These are phyloP conservation scores for Scutellaria baicalensis DNA, from an alignment of 257 asterid species.

Conservation along the genomic window DNA sequence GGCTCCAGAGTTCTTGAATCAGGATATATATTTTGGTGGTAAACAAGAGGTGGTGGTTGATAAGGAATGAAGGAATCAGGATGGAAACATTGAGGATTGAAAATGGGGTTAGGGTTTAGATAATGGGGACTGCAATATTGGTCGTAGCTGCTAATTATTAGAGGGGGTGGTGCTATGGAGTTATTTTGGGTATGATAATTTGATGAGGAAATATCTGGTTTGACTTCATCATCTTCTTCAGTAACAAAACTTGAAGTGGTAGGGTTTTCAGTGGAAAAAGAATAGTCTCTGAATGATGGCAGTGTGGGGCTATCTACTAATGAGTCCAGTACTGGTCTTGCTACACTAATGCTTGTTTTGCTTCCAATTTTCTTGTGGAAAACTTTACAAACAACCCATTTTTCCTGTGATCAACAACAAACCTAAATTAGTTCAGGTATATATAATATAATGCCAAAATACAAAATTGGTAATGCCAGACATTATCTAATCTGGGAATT, in stretches of 20 bases:
- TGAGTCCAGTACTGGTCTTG: neutral
- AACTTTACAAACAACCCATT: constrained; percentile 21
- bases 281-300: neutral
- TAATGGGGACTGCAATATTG: neutral
- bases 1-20: too few relatives aligned
- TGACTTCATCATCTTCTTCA: neutral
- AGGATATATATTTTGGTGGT: too few relatives aligned
- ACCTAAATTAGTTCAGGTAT: neutral
- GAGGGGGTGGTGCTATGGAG: neutral
- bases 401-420: neutral
- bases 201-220: neutral
- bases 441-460: neutral
- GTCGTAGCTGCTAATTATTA: neutral
- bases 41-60: neutral
- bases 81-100: neutral
- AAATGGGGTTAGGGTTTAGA: neutral
- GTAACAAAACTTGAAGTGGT: neutral
- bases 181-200: neutral
- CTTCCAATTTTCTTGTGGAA: neutral
- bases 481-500: too few relatives aligned
- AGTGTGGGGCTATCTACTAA: neutral
- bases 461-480: neutral
- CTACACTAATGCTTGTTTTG: neutral
- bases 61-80: neutral
- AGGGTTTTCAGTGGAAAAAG: too few relatives aligned